Evolutionary conservation across 768 basidiomycete species (phyloP).

Genomic region (Amanita thiersii): DNA sequence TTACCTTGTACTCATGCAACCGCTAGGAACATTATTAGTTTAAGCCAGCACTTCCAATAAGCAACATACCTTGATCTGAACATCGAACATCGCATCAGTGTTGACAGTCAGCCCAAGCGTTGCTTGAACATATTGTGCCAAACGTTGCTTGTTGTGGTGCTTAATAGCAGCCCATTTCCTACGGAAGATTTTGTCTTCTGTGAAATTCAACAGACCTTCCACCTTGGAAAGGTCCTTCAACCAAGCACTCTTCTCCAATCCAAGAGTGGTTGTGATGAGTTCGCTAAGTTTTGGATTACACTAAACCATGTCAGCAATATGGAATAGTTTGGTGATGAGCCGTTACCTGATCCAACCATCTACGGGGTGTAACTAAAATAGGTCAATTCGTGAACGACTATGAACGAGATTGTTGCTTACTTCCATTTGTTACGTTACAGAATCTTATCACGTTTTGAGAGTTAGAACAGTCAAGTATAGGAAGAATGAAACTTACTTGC

Average conservation of each 20-base stretch:
- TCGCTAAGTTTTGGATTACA: conserved; percentile 86
- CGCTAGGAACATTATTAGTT: conserved; percentile 37
- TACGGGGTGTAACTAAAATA: conserved; percentile 71
- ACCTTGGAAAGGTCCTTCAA: conserved; percentile 77
- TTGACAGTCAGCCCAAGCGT: conserved; percentile 67
- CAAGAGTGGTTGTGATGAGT: conserved; percentile 79
- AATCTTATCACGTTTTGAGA: conserved; percentile 46
- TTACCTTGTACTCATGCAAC: conserved; percentile 87
- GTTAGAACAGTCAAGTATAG: conserved; percentile 1
- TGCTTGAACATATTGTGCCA: conserved; percentile 67
- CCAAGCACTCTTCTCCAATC: conserved; percentile 71
- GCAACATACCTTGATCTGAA: conserved; percentile 70
- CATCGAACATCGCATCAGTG: conserved; percentile 78
- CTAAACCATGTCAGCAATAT: conserved; percentile 21
- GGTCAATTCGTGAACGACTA: background rate
- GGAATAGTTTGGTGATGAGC: background rate
- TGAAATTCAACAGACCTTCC: conserved; percentile 63
- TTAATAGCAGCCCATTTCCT: conserved; percentile 80
- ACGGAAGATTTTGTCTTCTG: conserved; percentile 69
- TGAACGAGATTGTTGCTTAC: conserved; percentile 32
- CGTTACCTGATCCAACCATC: conserved; percentile 77
- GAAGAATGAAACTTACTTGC: conserved; percentile 47
- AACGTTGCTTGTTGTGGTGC: conserved; percentile 83
- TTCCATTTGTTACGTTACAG: conserved; percentile 89
- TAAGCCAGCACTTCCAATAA: background rate